Base-by-base conservation (phyloP, 495 filamentous ascomycete species). In the Penicillium odoratum region DNA sequence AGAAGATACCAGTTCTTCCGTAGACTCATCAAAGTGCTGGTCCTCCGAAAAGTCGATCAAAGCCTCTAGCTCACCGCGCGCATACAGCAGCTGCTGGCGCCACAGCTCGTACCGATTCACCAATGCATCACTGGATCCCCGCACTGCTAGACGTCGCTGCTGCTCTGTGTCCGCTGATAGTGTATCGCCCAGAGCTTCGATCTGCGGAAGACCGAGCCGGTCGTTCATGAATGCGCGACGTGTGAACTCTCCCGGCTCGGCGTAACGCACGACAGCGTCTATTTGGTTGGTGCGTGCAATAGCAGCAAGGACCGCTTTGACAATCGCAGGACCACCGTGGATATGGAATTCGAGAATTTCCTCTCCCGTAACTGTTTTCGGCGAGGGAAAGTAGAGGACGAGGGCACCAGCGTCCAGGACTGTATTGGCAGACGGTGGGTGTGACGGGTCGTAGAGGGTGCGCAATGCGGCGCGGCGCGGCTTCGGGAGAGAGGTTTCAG, bases 41-140 rank as follows among this genome's bases (percentile, higher is more conserved):
- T 98, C 95, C 72, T 98, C 94, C 1, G 89, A 87, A 70, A 98
- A 98, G 68, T 98, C 94, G 65, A 98, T 98, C 56, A 98, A 73
- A 1, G 94, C 94, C 69, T 98, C 94, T 49, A 98, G 79, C 72
- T 97, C 93, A 6, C 91, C 95, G 7, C 93, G 83, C 26, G 92
- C 93, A 61, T 88, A 79, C 7, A 98, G 75, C 7, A 98, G 73
- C 31, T 85, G 77, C 55, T 84, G 76, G 11, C 94, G 83, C 95
- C 94, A 98, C 29, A 56, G 57, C 60, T 98, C 93, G 72, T 98
- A 98, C 5, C 83, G 86, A 53, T 84, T 80, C n/a, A 89, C 83
- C 5, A 97, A 72, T 1, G 77, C 76, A 44, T 85, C 85, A 7
- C 83, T 87, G 8, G 86, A 85, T 5, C 92, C 93, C 6, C 88